Evolutionary conservation across 176 grass and related monocot genomes (phyloP).

Genomic region (Oryza punctata): DNA sequence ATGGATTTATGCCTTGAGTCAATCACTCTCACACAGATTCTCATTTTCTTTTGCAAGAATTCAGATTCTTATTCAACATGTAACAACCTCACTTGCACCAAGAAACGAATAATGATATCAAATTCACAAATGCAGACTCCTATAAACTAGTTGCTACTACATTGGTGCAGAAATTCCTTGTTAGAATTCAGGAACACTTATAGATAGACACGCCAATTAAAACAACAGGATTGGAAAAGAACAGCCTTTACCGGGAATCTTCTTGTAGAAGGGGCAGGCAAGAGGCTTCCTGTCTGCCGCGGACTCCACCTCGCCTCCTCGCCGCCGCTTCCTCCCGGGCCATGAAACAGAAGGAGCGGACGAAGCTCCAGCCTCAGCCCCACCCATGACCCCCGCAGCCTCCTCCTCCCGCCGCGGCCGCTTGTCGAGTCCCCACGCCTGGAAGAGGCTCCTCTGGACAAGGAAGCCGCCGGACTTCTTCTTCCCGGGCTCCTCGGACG

Average conservation of each 20-base stretch:
- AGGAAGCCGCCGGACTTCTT: conserved; percentile 11
- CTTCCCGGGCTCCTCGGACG: neutral
- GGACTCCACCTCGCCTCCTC: neutral
- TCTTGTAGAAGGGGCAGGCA: conserved; percentile 65
- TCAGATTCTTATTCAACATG: neutral
- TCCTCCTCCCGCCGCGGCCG: neutral
- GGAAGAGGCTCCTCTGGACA: conserved; percentile 65
- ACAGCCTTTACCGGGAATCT: conserved; percentile 44
- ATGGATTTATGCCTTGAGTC: too few relatives aligned
- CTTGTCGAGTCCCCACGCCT: conserved; percentile 62
- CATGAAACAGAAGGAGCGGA: neutral
- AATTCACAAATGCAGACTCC: neutral
- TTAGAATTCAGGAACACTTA: too few relatives aligned
- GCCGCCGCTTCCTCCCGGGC: conserved; percentile 14
- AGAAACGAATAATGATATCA: neutral
- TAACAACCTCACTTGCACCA: neutral
- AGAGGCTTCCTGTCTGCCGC: neutral
- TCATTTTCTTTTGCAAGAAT: too few relatives aligned
- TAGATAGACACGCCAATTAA: too few relatives aligned
- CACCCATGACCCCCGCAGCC: neutral
- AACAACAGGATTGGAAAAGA: too few relatives aligned
- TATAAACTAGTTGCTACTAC: neutral
- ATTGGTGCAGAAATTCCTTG: too few relatives aligned
- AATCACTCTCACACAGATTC: too few relatives aligned
- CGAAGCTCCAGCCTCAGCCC: neutral